Conservation (phyloP, 768 basidiomycete species). For the Naganishia vishniacii region DNA sequence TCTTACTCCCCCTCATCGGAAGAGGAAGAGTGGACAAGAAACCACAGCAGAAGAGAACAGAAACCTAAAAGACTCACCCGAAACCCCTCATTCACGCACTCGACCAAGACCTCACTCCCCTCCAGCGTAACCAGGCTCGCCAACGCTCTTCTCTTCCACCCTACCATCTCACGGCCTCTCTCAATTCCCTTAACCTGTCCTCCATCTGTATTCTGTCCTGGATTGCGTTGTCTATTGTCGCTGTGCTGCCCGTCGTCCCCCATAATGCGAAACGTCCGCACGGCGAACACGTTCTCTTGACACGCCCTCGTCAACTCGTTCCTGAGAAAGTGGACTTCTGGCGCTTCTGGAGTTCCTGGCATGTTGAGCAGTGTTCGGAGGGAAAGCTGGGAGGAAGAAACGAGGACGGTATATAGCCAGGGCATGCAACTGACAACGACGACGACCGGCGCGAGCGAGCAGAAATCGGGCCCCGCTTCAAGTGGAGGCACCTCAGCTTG, state of each 20-base stretch:
- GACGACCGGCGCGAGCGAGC: too few species aligned
- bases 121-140: not conserved
- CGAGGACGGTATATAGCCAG: too few species aligned
- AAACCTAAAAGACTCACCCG: not conserved
- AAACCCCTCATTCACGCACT: constrained; percentile 13
- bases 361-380: too few species aligned
- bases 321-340: not conserved
- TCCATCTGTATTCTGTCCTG: not conserved
- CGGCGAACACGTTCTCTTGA: not conserved
- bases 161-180: too few species aligned
- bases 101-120: not conserved
- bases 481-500: too few species aligned
- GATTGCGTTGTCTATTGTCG: too few species aligned
- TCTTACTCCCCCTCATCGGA: not conserved
- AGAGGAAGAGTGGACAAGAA: not conserved
- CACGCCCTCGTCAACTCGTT: not conserved
- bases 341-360: too few species aligned
- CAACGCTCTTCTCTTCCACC: too few species aligned
- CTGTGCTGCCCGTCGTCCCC: not conserved
- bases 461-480: too few species aligned
- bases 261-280: not conserved
- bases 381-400: too few species aligned
- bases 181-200: too few species aligned
- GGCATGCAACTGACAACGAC: too few species aligned
- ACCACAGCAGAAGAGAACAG: not conserved